Base-by-base conservation (phyloP, 2,329 filamentous ascomycete species). In the Neodidymelliopsis sp. region DNA sequence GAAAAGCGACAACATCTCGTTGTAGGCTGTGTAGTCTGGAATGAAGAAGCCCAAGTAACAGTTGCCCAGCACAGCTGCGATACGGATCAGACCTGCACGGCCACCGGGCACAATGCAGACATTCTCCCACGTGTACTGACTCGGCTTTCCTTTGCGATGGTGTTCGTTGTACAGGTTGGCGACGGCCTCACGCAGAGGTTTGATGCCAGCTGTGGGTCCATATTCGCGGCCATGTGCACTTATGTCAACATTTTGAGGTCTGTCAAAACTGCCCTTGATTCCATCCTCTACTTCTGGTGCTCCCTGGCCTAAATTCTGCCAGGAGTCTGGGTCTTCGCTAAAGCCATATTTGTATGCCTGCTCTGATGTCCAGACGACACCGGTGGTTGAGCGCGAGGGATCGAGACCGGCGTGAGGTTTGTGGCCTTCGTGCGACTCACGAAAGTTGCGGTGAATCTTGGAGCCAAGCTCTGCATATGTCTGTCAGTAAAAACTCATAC, bases 81-180 rank as follows among this genome's bases (percentile, higher is more conserved):
- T 97, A 63, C 93, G 85, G 71, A 97, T 97, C 75, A 97, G 79
- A 37, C 93, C 93, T 24, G 93, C 93, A 64, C 93, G 85, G 28
- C 93, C 93, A 73, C 92, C 92, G 34, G 93, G 93, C 3, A 97
- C 93, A 71, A 97, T 96, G 72, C 90, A 92, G 13, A 97, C 93
- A 73, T 97, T 97, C 79, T 97, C 93, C 89, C 90, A 97, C 5
- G 90, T 95, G 74, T 97, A 97, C 76, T 95, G 82, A 74, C 88
- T 93, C 9, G 85, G 81, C 78, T 94, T 95, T 67, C 89, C 91
- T 76, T 93, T 78, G 57, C 93, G 86, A 67, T 97, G 93, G 74
- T 93, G 89, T 72, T 88, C 88, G 68, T 97, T 97, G 82, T 97
- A 97, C 54, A 97, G 82, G 51, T 86, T 85, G 49, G 93, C 93